phyloP scores from a whole-genome alignment of 495 filamentous ascomycete species.

The Penicillium coprophilum region DNA sequence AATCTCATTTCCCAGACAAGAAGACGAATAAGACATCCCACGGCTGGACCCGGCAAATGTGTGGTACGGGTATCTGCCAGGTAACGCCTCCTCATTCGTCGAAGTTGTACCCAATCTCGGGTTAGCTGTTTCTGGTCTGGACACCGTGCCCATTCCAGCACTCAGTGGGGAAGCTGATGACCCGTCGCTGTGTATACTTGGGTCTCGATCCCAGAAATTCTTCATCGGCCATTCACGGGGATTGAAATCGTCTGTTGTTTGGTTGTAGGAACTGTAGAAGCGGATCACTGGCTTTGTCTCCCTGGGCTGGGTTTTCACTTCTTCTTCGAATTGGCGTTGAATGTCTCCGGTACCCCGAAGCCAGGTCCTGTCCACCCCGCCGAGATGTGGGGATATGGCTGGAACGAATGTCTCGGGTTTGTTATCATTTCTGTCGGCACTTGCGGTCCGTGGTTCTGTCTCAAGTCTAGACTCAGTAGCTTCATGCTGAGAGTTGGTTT shows the following conservation, averaged over 20 bases:
- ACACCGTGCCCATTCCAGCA: background rate
- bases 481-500: background rate
- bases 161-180: background rate
- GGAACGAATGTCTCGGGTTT: slow-evolving; percentile 5
- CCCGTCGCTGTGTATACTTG: background rate
- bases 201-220: slow-evolving; percentile 2
- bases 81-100: background rate
- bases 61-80: background rate
- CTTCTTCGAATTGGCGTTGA: slow-evolving; percentile 1
- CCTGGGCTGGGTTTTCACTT: background rate
- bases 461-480: background rate
- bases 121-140: background rate
- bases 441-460: background rate
- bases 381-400: slow-evolving; percentile 13
- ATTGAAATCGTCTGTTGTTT: background rate
- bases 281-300: background rate
- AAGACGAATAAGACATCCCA: slow-evolving; percentile 5
- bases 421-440: background rate
- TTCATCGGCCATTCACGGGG: background rate
- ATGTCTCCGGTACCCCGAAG: slow-evolving; percentile 17
- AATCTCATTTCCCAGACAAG: background rate
- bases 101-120: background rate
- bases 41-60: slow-evolving; percentile 1
- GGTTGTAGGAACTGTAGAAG: slow-evolving; percentile 5
- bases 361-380: slow-evolving; percentile 19